These are phyloP conservation scores for Silene vulgaris DNA, from an alignment of 179 eudicot species.

Conservation along the genomic window DNA sequence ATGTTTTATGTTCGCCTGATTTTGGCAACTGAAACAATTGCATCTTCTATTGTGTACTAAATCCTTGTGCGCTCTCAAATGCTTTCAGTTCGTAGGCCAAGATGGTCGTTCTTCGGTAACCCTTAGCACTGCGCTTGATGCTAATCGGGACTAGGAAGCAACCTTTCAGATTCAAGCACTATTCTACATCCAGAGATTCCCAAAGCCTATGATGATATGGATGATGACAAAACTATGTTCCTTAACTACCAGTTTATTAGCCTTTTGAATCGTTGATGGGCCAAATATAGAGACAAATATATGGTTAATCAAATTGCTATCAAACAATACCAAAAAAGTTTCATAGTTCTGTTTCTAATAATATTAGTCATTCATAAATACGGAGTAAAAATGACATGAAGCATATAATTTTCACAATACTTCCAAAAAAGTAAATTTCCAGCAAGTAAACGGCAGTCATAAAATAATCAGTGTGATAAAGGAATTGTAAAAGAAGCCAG, in stretches of 20 bases:
- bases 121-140: constrained; percentile 24
- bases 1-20: not conserved
- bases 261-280: not conserved
- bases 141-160: constrained; percentile 6
- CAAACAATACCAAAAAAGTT: not conserved
- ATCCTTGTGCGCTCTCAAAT: constrained; percentile 7
- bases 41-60: not conserved
- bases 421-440: not conserved
- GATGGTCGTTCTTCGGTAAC: constrained; percentile 31
- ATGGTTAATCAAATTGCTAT: constrained; percentile 3
- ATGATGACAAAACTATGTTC: constrained; percentile 11
- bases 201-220: constrained; percentile 5
- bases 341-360: not conserved
- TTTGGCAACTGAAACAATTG: not conserved
- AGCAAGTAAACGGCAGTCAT: not conserved
- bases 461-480: not conserved
- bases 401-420: not conserved
- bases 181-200: not conserved
- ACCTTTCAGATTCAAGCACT: not conserved
- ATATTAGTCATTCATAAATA: not conserved
- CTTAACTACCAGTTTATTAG: not conserved
- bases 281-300: not conserved
- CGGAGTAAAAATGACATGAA: not conserved
- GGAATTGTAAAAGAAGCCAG: constrained; percentile 14
- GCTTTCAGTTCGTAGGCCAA: constrained; percentile 34